Evolutionary conservation across 2,329 filamentous ascomycete genomes (phyloP), one percentile per base, ranked within the genome.

Genomic region (Fusarium phyllophilum): DNA sequence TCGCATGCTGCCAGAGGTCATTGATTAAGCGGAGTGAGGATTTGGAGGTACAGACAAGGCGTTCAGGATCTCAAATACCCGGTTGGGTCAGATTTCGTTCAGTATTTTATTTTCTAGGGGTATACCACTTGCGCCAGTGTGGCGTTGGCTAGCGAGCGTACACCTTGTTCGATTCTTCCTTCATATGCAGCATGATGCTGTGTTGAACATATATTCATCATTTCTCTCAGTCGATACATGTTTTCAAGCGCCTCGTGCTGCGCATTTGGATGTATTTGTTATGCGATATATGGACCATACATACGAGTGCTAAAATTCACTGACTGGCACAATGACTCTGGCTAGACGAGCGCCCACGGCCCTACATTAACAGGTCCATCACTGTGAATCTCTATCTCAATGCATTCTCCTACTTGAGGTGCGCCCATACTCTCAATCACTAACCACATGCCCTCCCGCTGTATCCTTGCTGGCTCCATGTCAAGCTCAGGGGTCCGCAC

Each of bases 371-470:
- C 80, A 0, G 83, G 82, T 14, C 84, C 84, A 63, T 88, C 87
- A 62, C 86, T 88, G 24, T 88, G 81, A 13, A 89, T 76, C 73
- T 87, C 90, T 5, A 89, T 84, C 46, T 85, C 82, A 13, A 93
- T 87, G 64, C 84, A 81, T 31, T 83, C 81, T 6, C 78, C 73
- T 8, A 76, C 76, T 31, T 79, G 77, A 31, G 79, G 85, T 17
- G 87, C 88, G n/a, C 91, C 93, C 77, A 96, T 88, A 73, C 93
- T 88, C 82, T 98, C 95, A 46, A 98, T 85, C 11, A 97, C 92
- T 60, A 98, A 85, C 92, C 93, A 97, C 65, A 95, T 81, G 24
- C 91, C 91, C 26, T 88, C 88, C 15, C 82, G 83, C 36, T 82
- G 83, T 65, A 86, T 84, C 72, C 88, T 82, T n/a, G 85, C 86